Base-by-base conservation (phyloP, 148 eudicot genomes). In the Camellia sinensis region DNA sequence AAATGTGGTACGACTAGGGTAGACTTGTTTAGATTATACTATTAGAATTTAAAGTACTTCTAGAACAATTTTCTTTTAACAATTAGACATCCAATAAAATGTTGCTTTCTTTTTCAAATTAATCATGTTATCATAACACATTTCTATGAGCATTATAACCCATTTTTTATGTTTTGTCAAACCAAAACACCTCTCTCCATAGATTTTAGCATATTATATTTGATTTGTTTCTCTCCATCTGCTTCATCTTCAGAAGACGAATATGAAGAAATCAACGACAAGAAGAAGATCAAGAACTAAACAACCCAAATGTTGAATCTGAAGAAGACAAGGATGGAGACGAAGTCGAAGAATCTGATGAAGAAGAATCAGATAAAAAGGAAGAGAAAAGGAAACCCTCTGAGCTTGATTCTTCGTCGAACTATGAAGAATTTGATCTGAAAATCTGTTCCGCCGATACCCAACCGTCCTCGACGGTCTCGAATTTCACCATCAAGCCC, bases 401-500 rank as follows among this genome's bases (percentile, higher is more conserved):
- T 37, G 41, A 64, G 48, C 18, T 67, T 41, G 43, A 67, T 7
- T 52, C 76, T 9, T 43, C 71, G 12, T 46, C 76, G 2, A 44
- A 66, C 4, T 67, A 79, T 14, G 82, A 80, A 6, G 85, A 56
- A 0, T 78, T 77, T 0, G 84, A 74, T 14, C 77, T 80, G 4
- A 82, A 81, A 45, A 52, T 81, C 18, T 71, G 56, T 15, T 74
- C 82, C 3, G 72, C 40, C 46, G 73, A 0, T 59, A 62, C 65
- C 43, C 80, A 7, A 3, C 59, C 59, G 59, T 78, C 87, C 14
- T 85, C 85, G 15, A 63, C 78, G 17, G 73, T 81, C 3, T 76
- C 89, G 1, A 81, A 53, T 43, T 85, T 77, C 81, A 82, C 83
- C 37, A 29, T 80, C 75, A 85, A 79, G 77, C 84, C 83, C 17